Conservation (phyloP, 352 stramenopile species). For the Globisporangium abappressorium region DNA sequence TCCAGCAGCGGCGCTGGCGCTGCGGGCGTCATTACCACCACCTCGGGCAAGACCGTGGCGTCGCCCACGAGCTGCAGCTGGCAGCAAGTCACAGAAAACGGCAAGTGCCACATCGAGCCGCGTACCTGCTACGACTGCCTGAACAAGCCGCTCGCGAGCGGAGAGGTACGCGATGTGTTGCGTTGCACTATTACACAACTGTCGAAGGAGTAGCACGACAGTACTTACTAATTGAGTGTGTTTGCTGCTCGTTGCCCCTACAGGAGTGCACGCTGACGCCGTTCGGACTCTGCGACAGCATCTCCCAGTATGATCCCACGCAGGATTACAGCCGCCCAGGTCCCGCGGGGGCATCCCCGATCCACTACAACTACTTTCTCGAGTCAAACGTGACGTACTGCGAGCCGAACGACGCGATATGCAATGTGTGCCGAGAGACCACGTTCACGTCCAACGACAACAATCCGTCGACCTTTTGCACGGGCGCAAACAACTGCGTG, state of each 20-base stretch:
- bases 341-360: constrained; percentile 30
- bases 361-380: constrained; percentile 65
- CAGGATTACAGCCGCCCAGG: constrained; percentile 48
- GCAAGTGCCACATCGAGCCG: constrained; percentile 38
- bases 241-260: background rate
- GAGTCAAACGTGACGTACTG: constrained; percentile 56
- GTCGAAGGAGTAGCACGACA: too few species aligned
- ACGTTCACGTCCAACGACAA: constrained; percentile 34
- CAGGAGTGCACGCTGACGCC: constrained; percentile 52
- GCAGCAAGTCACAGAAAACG: constrained; percentile 27
- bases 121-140: constrained; percentile 63
- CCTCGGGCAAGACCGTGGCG: background rate
- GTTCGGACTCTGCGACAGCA: constrained; percentile 36
- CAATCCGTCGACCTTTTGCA: constrained; percentile 55
- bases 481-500: constrained; percentile 34
- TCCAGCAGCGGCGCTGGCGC: background rate
- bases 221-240: too few species aligned
- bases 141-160: constrained; percentile 31
- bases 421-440: constrained; percentile 30
- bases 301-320: constrained; percentile 39
- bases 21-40: background rate
- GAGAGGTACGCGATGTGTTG: constrained; percentile 24
- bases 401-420: constrained; percentile 32
- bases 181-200: too few species aligned
- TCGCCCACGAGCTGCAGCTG: constrained; percentile 43